Base-by-base conservation (phyloP, 2,329 filamentous ascomycete species). In the Paradendryphiella salina region DNA sequence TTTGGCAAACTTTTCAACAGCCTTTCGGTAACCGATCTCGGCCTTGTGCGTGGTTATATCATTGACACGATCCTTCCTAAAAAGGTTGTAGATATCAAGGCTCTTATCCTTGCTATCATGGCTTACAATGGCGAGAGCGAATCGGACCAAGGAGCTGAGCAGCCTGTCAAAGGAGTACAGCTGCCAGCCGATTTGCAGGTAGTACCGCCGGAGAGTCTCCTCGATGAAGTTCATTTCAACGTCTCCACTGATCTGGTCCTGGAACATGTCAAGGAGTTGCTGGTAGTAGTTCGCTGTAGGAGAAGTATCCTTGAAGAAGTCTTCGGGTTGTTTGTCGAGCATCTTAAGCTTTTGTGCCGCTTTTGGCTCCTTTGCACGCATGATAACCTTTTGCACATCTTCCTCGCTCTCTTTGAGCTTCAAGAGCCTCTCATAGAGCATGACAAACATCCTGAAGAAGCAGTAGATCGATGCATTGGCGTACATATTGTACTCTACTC, bases 81-180 rank as follows among this genome's bases (percentile, higher is more conserved):
- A 99, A 42, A 95, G 83, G 55, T 90, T 85, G 62, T 95, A 87
- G 52, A 99, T 88, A 54, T 97, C 92, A 4, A 88, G 85, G 31
- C 90, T 96, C 80, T 94, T 96, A 70, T 99, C 94, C 76, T 96
- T 96, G 38, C 84, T 82, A 64, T 99, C 94, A 3, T 84, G 84
- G 65, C 86, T 91, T 67, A 92, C 89, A 71, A 96, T 91, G n/a
- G 83, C 83, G 14, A 91, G 81, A 18, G 88, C 90, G 51, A 92
- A 87, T 50, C 91, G 88, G 51, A 88, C 87, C 32, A 96, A 83
- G 1, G 87, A 87, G 67, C 85, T 86, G 45, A 97, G 83, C 23
- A 96, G 84, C 70, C 96, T 92, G 67, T 95, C 90, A 58, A 97
- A 86, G 4, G 90, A 92, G 77, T 97, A 99, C 32, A 97, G 77